These are phyloP conservation scores for Patellifolia procumbens DNA, from an alignment of 179 eudicot genomes.

Conservation along the genomic window DNA sequence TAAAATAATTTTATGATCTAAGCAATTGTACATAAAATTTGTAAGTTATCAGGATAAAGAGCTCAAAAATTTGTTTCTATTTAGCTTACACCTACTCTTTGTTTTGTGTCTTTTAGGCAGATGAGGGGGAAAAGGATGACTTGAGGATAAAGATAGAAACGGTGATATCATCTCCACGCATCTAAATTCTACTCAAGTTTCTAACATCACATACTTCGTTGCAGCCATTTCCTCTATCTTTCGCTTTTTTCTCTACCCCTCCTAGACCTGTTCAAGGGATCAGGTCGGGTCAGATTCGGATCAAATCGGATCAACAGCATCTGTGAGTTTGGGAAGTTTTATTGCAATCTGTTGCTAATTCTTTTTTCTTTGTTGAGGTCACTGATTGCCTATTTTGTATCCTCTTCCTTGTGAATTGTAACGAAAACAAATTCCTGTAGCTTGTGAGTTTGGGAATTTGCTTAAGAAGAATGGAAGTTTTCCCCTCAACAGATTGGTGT, in stretches of 20 bases:
- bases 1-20: too few species aligned
- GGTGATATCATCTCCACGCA: constrained; percentile 46
- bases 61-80: too few species aligned
- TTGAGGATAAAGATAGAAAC: constrained; percentile 54
- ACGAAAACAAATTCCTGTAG: not conserved
- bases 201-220: not conserved
- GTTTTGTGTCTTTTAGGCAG: constrained; percentile 37
- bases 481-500: not conserved
- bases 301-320: too few species aligned
- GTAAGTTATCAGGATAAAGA: too few species aligned
- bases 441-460: constrained; percentile 9
- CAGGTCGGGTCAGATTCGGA: too few species aligned
- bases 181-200: not conserved
- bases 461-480: not conserved
- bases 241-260: not conserved
- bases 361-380: not conserved
- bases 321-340: not conserved
- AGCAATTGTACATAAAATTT: too few species aligned
- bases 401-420: constrained; percentile 4
- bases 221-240: not conserved
- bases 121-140: constrained; percentile 55
- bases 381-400: not conserved
- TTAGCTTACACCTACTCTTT: not conserved
- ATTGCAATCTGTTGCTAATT: constrained; percentile 1
- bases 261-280: too few species aligned